These are phyloP conservation scores for Miamiensis avidus DNA, from an alignment of 169 alveolate species.

Conservation along the genomic window DNA sequence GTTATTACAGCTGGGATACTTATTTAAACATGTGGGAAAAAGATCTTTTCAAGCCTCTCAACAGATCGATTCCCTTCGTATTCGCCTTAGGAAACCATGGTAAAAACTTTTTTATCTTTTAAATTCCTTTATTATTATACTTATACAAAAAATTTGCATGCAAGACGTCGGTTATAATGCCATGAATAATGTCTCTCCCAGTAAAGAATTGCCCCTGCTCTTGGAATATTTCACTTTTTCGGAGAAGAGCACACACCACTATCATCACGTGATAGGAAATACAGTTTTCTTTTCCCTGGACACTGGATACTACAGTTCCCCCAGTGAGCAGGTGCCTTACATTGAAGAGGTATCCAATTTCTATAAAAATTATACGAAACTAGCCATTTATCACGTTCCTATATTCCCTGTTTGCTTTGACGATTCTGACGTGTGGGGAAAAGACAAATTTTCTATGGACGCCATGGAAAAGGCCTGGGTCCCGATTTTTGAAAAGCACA, in stretches of 20 bases:
- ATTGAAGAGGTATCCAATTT: not conserved
- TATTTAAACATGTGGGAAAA: conserved; percentile 20
- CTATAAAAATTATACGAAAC: not conserved
- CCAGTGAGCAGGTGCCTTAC: not conserved
- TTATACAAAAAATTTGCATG: not conserved
- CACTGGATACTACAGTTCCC: conserved; percentile 19
- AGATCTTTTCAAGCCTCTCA: not conserved
- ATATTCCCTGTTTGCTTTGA: conserved; percentile 38
- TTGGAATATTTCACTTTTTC: conserved; percentile 22
- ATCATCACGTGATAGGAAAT: conserved; percentile 15
- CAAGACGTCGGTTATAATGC: not conserved
- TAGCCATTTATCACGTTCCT: conserved; percentile 50
- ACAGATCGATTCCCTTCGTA: conserved; percentile 33
- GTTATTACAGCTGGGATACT: conserved; percentile 42
- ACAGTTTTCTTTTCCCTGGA: conserved; percentile 11
- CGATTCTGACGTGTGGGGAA: not conserved
- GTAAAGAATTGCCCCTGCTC: conserved; percentile 13
- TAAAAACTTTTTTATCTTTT: not conserved
- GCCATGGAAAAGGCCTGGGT: conserved; percentile 33
- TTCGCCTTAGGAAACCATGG: conserved; percentile 50
- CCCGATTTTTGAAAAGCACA: conserved; percentile 24
- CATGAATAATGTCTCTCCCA: not conserved
- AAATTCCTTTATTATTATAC: not conserved
- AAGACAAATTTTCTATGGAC: conserved; percentile 4
- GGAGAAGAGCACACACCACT: not conserved